These are phyloP conservation scores for Tuber magnatum DNA, from an alignment of 495 filamentous ascomycete genomes.

Conservation along the genomic window DNA sequence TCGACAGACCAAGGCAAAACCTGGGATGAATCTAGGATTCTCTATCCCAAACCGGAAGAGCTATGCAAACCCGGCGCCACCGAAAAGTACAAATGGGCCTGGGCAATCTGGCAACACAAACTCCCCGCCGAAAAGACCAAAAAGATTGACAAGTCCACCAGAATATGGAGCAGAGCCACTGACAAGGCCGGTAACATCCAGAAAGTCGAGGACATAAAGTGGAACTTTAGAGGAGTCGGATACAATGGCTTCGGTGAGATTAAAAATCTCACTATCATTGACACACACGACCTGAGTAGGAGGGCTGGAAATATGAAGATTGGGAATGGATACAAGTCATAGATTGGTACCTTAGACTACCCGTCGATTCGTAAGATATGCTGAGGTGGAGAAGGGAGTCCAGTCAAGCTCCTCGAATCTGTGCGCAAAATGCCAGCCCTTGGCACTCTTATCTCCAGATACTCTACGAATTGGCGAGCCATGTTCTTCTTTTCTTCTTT, in stretches of 20 bases:
- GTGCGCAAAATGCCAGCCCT: background rate
- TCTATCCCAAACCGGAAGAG: slow-evolving; percentile 24
- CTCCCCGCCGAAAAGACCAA: slow-evolving; percentile 34
- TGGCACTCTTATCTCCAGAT: background rate
- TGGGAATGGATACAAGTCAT: slow-evolving; percentile 3
- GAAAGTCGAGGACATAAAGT: slow-evolving; percentile 44
- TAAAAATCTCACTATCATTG: slow-evolving; percentile 43
- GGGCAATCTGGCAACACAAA: slow-evolving; percentile 37
- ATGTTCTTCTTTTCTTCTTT: background rate
- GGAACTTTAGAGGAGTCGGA: slow-evolving; percentile 56
- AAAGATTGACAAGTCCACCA: slow-evolving; percentile 41
- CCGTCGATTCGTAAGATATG: background rate
- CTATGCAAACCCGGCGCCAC: slow-evolving; percentile 8
- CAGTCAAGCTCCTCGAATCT: background rate
- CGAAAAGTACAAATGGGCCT: slow-evolving; percentile 37
- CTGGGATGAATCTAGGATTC: slow-evolving; percentile 49
- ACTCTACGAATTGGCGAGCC: background rate
- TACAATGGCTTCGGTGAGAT: slow-evolving; percentile 57
- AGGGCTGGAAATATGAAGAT: slow-evolving; percentile 7
- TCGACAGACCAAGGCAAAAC: slow-evolving; percentile 47
- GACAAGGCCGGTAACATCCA: slow-evolving; percentile 52
- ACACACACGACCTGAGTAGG: slow-evolving; percentile 19
- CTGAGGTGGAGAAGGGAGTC: no score
- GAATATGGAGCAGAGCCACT: slow-evolving; percentile 49
- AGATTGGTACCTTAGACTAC: background rate